Evolutionary conservation across 176 grass and related monocot genomes (phyloP), one percentile per base, ranked within the genome.

Genomic region (Miscanthus lutarioriparius): DNA sequence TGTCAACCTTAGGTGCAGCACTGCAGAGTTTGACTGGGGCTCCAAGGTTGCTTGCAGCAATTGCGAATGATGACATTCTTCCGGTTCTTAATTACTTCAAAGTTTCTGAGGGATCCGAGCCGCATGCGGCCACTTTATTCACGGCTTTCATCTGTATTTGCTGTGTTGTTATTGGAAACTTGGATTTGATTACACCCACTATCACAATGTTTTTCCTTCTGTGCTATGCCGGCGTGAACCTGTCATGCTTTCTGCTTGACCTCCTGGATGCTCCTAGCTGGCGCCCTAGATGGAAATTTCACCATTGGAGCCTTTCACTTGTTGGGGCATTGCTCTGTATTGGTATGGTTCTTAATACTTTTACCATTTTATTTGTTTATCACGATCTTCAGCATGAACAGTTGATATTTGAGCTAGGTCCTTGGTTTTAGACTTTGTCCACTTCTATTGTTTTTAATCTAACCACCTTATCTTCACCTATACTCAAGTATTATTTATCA

Each of bases 121-220:
- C 96, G 64, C 89, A 95, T 81, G 58, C 89, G 10, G 93, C 93
- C 19, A 98, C 96, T 76, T 82, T 95, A 25, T 98, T 98, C 88
- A 98, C 96, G 7, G 91, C 89, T 16, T 95, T 98, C 33, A 95
- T 98, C 26, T 98, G 93, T 62, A 93, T 96, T 85, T 58, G 83
- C 38, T 98, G 96, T 86, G 96, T 98, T 54, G 70, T 98, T 77
- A 95, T 98, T 67, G 96, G 93, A 70, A 95, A 98, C 87, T 67
- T 98, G 84, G 96, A 98, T 85, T 83, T 98, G 37, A 96, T 98
- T 86, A 98, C 96, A 74, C 93, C 96, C 22, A 98, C 96, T 12
- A 94, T 98, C 75, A 98, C 93, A 41, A 98, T 98, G 96, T 98
- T 98, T 88, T 98, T 96, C 82, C 91, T 98, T 56, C 71, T 98